Conservation (phyloP, 176 grass and related monocot genomes). For the Secale cereale region DNA sequence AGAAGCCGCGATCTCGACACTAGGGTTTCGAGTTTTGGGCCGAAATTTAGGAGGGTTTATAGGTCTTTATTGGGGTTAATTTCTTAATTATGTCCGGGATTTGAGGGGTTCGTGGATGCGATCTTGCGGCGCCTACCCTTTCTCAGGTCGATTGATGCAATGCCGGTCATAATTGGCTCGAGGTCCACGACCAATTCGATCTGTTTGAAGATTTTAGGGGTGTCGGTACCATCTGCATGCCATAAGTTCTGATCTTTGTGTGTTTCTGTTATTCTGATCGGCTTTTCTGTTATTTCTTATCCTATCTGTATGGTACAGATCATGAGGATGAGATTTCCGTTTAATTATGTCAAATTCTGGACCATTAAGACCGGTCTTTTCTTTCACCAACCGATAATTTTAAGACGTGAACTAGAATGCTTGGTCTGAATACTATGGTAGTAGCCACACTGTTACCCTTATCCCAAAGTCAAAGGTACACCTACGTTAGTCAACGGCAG, state of each 20-base stretch:
- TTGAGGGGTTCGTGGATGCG: background rate
- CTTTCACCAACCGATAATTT: background rate
- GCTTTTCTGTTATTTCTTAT: background rate
- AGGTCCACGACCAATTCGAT: background rate
- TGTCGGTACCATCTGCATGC: background rate
- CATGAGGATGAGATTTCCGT: background rate
- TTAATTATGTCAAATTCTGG: background rate
- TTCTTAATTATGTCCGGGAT: background rate
- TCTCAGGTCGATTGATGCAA: conserved; percentile 5
- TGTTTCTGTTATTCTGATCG: background rate
- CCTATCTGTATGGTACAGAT: background rate
- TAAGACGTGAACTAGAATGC: background rate
- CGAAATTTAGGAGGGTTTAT: background rate
- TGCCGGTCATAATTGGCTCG: background rate
- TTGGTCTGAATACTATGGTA: background rate
- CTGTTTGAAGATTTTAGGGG: background rate
- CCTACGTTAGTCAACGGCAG: background rate
- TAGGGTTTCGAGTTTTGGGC: conserved; percentile 36
- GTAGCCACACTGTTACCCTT: background rate
- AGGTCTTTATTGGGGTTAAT: background rate
- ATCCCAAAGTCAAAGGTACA: background rate
- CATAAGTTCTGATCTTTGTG: background rate
- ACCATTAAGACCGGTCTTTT: background rate
- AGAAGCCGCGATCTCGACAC: background rate
- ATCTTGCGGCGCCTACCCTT: background rate